These are phyloP conservation scores for Hemileccinum rubropunctum DNA, from an alignment of 768 basidiomycete genomes.

Conservation along the genomic window DNA sequence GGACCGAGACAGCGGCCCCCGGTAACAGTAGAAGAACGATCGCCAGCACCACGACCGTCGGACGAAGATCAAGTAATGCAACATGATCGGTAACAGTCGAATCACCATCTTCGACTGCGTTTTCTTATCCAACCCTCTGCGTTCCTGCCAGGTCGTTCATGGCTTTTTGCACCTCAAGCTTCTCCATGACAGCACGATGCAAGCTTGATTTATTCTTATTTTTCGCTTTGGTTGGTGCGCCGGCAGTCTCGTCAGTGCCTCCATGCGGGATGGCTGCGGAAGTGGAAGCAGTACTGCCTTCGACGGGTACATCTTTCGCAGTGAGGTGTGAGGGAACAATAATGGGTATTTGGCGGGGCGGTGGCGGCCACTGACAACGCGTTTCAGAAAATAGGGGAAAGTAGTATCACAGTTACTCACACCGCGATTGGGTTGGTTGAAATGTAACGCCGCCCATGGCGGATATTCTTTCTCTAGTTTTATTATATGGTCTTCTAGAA, in stretches of 20 bases:
- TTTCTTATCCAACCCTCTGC: slow-evolving; percentile 19
- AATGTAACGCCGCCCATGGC: slow-evolving; percentile 86
- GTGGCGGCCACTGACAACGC: slow-evolving; percentile 71
- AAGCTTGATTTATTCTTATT: slow-evolving; percentile 57
- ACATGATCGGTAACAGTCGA: background rate
- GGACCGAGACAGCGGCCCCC: background rate
- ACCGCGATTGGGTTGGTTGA: slow-evolving; percentile 78
- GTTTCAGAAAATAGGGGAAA: background rate
- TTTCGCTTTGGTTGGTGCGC: slow-evolving; percentile 26
- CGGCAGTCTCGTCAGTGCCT: slow-evolving; percentile 9
- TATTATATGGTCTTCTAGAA: slow-evolving; percentile 75
- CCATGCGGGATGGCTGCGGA: slow-evolving; percentile 8
- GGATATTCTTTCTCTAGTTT: slow-evolving; percentile 80
- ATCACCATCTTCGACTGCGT: background rate
- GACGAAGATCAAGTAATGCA: background rate
- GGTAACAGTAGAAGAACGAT: background rate
- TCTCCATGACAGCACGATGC: slow-evolving; percentile 72
- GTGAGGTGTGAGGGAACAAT: slow-evolving; percentile 72
- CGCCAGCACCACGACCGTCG: background rate
- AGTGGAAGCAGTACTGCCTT: slow-evolving; percentile 8
- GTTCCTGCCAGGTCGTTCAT: slow-evolving; percentile 46
- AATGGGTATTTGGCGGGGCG: slow-evolving; percentile 72
- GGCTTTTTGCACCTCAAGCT: slow-evolving; percentile 70
- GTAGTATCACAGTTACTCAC: slow-evolving; percentile 43
- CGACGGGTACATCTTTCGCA: slow-evolving; percentile 24